Base-by-base conservation (phyloP, 2,329 filamentous ascomycete species). In the Xylariaceae sp. region DNA sequence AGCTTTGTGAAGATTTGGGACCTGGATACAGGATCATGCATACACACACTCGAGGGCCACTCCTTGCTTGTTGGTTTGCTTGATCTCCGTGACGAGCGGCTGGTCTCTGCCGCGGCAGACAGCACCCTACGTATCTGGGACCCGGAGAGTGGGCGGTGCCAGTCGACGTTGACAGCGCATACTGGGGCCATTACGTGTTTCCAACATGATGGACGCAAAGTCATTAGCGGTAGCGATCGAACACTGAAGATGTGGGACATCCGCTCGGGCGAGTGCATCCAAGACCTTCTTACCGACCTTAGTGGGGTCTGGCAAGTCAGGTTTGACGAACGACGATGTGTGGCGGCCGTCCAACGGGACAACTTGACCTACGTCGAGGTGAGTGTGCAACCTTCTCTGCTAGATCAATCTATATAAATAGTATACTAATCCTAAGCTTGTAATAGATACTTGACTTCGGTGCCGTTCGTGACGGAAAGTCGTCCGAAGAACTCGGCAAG, bases 201-300 rank as follows among this genome's bases (percentile, higher is more conserved):
- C 75, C 95, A 99, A 74, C 95, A 99, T 67, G 95, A 99, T 70
- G 91, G 89, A 0, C 89, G 93, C 64, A 99, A 99, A 71, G 93
- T 99, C 32, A 96, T 99, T 54, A 96, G 91, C 41, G 95, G 95
- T 52, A 96, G 91, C 56, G 95, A 99, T 73, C 88, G 93, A 68
- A 97, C 91, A 2, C 80, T 99, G 62, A 99, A 99, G 79, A 96
- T 99, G 91, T 99, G 95, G 95, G 91, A 99, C 69, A 89, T 97
- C 48, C 86, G 87, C 67, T 96, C 89, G 1, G 95, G 95, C 47
- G 90, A 97, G 67, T 97, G 92, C 71, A 87, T 96, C 50, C 90
- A 93, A 64, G 93, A 99, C 73, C 82, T 99, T 42, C 80, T 99
- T 68, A 96, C 91, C 14, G 93, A 97, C 69, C 81, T 99, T 37